Base-by-base conservation (phyloP, 2,329 filamentous ascomycete genomes). In the Coleophoma eucalyptorum region DNA sequence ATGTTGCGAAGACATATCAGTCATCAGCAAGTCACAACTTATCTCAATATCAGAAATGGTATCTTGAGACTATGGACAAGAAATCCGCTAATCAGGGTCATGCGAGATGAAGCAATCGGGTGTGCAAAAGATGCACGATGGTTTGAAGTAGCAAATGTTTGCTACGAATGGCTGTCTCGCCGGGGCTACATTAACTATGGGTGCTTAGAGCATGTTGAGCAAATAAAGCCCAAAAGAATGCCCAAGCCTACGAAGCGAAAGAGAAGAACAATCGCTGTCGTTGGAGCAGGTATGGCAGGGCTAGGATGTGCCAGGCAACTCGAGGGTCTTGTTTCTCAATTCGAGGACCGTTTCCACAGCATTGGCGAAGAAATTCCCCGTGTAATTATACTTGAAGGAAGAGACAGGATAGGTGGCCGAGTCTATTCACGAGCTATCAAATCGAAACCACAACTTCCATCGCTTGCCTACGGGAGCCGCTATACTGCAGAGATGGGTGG, bases 131-230 rank as follows among this genome's bases (percentile, higher is more conserved):
- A 96, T 62, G 78, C 80, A 49, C 84, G 91, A 49, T 97, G 91
- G 84, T 96, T 96, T 68, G 87, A 90, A 53, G 81, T 93, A 43
- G 92, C 94, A 10, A 89, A 84, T 57, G 79, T 97, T 50, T 94
- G 91, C 57, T 95, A 94, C 65, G 85, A 96, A 67, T 99, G 93
- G 93, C 80, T 99, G 16, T 77, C 92, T 50, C 86, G 93, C 53
- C 84, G 88, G 57, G 94, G 94, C 18, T 96, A 96, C 67, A 96
- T 99, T 73, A 99, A 99, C 68, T 97, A 91, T 67, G 94, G 95
- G 15, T 97, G 94, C 67, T 80, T 94, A 3, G 83, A 91, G 62
- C 72, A 91, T n/a, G 34, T 66, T 71, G 43, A 74, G 68, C 47
- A 63, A 66, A 37, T 57, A 50, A 43, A 62, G 61, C 55, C 66